A percentile compares a stretch with the other conserved stretches of the same genome.
Conservation (phyloP, 306 rosid genomes). For the Cicer chorassanicum region DNA sequence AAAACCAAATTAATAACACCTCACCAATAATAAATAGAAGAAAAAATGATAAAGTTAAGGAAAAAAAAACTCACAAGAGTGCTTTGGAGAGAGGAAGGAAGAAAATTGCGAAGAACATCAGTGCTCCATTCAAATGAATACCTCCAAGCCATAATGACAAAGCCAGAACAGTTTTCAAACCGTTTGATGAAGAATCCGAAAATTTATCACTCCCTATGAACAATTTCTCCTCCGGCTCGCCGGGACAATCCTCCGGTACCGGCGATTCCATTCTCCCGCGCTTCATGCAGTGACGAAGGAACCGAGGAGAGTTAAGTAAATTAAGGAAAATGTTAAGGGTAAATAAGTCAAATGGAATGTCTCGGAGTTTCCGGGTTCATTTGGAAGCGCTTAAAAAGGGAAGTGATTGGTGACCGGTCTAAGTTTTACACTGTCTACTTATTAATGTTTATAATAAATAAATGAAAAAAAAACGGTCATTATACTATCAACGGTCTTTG, state of each 20-base stretch:
- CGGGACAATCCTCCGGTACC: slow-evolving; percentile 10
- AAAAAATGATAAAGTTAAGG: not conserved
- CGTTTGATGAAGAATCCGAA: slow-evolving; percentile 42
- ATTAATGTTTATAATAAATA: not conserved
- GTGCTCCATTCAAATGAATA: slow-evolving; percentile 63
- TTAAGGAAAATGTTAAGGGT: not conserved
- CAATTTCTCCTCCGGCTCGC: slow-evolving; percentile 39
- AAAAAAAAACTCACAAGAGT: slow-evolving; percentile 60
- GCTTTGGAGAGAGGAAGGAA: slow-evolving; percentile 67
- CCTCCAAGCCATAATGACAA: slow-evolving; percentile 76
- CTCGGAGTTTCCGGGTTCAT: slow-evolving; percentile 23
- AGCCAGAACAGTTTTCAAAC: slow-evolving; percentile 48
- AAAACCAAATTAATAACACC: not conserved
- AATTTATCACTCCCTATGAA: slow-evolving; percentile 47
- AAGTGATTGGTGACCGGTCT: not conserved
- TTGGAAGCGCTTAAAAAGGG: not conserved
- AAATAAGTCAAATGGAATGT: not conserved
- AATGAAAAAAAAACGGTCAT: not conserved
- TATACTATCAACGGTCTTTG: not conserved
- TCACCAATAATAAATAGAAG: not conserved
- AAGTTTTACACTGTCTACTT: not conserved
- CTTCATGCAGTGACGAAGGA: slow-evolving; percentile 26
- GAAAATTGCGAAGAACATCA: slow-evolving; percentile 56
- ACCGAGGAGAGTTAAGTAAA: not conserved
- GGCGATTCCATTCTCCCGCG: not conserved